phyloP scores from a whole-genome alignment of 2,329 filamentous ascomycete genomes.

The Aureobasidium sp. region DNA sequence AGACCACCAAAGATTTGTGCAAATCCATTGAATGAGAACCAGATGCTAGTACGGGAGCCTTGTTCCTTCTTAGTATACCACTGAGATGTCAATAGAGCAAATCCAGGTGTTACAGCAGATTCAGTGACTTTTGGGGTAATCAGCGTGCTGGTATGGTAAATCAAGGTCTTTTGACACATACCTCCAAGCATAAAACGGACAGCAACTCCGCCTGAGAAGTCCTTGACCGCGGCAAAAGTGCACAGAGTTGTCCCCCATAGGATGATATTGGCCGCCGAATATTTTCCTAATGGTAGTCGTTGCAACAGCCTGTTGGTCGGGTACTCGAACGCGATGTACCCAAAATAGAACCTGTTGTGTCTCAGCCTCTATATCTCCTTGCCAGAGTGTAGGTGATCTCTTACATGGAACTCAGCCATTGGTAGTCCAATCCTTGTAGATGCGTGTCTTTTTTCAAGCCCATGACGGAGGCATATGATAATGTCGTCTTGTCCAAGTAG shows the following conservation, averaged over 20 bases:
- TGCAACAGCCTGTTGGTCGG: not conserved
- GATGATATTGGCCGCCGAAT: conserved; percentile 22
- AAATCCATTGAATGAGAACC: not conserved
- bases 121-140: conserved; percentile 17
- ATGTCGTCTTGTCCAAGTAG: conserved; percentile 51
- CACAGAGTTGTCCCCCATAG: conserved; percentile 23
- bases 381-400: not conserved
- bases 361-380: too few species aligned
- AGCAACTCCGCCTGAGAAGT: conserved; percentile 21
- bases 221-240: conserved; percentile 22
- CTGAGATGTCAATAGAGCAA: not conserved
- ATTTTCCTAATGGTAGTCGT: conserved; percentile 5
- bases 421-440: conserved; percentile 39
- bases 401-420: conserved; percentile 31
- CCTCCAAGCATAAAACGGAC: conserved; percentile 24
- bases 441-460: conserved; percentile 35
- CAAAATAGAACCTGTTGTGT: too few species aligned
- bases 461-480: conserved; percentile 45
- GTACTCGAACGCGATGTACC: not conserved
- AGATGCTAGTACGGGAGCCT: not conserved
- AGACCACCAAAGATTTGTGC: not conserved
- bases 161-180: too few species aligned
- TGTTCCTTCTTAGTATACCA: not conserved
- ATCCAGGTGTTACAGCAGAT: not conserved
- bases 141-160: too few species aligned